Evolutionary conservation across 805 yeast species (phyloP).

Genomic region (Jamesozyma spencerorum): DNA sequence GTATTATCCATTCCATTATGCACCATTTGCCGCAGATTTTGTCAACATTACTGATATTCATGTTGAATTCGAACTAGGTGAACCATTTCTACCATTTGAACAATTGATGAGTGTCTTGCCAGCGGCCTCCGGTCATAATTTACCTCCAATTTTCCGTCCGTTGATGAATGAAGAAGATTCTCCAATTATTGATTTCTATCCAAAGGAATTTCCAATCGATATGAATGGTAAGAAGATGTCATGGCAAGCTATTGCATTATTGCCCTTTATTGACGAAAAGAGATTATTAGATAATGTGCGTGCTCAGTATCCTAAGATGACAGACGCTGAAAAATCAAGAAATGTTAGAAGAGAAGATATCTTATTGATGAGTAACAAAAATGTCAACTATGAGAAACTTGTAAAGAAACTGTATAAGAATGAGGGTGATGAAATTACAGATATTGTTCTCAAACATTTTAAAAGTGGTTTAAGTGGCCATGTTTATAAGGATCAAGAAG

Average conservation of each 20-base stretch:
- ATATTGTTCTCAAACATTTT: conserved; percentile 38
- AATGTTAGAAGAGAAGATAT: conserved; percentile 65
- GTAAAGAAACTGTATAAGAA: conserved; percentile 28
- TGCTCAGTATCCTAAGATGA: conserved; percentile 50
- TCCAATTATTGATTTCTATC: conserved; percentile 85
- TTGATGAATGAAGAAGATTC: conserved; percentile 73
- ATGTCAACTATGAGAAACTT: conserved; percentile 36
- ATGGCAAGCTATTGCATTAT: conserved; percentile 88
- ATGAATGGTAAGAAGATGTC: conserved; percentile 93
- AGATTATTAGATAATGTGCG: conserved; percentile 60
- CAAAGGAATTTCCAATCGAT: conserved; percentile 78
- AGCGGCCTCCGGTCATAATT: conserved; percentile 80
- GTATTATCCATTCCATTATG: conserved; percentile 96
- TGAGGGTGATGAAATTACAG: conserved; percentile 13
- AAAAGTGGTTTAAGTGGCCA: conserved; percentile 53
- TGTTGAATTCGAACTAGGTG: conserved; percentile 54
- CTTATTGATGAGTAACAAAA: conserved; percentile 55
- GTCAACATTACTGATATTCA: conserved; percentile 40
- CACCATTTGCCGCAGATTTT: conserved; percentile 93
- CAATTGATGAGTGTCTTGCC: conserved; percentile 93
- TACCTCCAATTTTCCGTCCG: conserved; percentile 73
- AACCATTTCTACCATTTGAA: conserved; percentile 84
- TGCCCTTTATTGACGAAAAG: conserved; percentile 85
- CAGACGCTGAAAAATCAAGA: conserved; percentile 59
- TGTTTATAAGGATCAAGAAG: conserved; percentile 32